phyloP scores from a whole-genome alignment of 345 rosid species.

The Moricandia moricandioides region DNA sequence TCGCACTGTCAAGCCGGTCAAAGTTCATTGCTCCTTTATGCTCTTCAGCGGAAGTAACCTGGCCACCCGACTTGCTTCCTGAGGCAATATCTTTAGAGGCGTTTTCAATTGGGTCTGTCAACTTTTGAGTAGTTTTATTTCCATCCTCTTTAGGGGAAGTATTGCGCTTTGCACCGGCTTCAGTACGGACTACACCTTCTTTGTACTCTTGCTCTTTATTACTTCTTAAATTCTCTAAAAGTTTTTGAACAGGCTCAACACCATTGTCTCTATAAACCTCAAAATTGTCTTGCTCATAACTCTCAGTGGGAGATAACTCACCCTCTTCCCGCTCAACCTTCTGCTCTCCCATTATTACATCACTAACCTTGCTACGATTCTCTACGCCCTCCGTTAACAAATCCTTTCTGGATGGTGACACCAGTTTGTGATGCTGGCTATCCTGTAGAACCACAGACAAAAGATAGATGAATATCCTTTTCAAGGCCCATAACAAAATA shows the following conservation, averaged over 20 bases:
- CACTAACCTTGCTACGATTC: conserved; percentile 46
- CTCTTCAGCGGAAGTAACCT: conserved; percentile 81
- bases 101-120: conserved; percentile 70
- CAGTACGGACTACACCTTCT: conserved; percentile 25
- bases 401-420: conserved; percentile 52
- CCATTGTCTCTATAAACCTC: conserved; percentile 67
- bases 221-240: conserved; percentile 41
- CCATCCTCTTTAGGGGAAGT: conserved; percentile 74
- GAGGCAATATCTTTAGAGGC: conserved; percentile 69
- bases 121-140: conserved; percentile 65
- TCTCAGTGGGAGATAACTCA: conserved; percentile 90
- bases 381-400: conserved; percentile 44
- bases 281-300: conserved; percentile 83
- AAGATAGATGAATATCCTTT: conserved; percentile 6
- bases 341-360: conserved; percentile 45
- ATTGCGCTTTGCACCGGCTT: conserved; percentile 63
- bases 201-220: not conserved
- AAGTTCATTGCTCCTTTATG: conserved; percentile 54
- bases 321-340: conserved; percentile 98
- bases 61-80: conserved; percentile 72
- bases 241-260: conserved; percentile 50
- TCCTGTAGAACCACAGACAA: conserved; percentile 45
- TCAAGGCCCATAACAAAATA: not conserved
- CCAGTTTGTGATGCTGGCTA: conserved; percentile 43
- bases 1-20: conserved; percentile 60